phyloP scores from a whole-genome alignment of 371 early-diverging fungal species.

The Rhizopus microsporus region DNA sequence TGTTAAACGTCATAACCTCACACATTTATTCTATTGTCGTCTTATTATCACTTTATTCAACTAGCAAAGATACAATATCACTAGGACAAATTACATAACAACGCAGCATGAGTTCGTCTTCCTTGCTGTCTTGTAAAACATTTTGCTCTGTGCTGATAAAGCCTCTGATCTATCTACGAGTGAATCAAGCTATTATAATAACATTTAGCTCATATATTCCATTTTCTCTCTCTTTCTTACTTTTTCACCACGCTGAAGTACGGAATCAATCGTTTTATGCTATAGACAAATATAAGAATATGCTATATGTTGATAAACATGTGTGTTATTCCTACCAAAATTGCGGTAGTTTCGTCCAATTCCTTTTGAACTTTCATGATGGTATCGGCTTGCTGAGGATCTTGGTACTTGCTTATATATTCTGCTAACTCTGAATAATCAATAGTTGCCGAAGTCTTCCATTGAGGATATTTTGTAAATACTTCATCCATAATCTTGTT shows the following conservation, averaged over 20 bases:
- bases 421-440: constrained; percentile 75
- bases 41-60: too few relatives aligned
- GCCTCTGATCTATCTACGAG: constrained; percentile 91
- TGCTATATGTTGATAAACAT: background rate
- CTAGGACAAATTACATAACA: constrained; percentile 40
- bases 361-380: constrained; percentile 97
- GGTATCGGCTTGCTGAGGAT: constrained; percentile 92
- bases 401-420: constrained; percentile 83
- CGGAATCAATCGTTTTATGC: constrained; percentile 97
- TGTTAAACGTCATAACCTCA: too few relatives aligned
- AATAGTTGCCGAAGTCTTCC: constrained; percentile 50
- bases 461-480: constrained; percentile 65
- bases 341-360: constrained; percentile 96
- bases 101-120: constrained; percentile 95
- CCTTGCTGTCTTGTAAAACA: constrained; percentile 98
- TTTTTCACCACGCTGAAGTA: constrained; percentile 96
- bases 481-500: constrained; percentile 91
- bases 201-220: background rate
- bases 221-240: constrained; percentile 17
- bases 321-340: constrained; percentile 62
- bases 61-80: too few relatives aligned
- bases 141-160: constrained; percentile 90
- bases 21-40: too few relatives aligned
- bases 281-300: constrained; percentile 19
- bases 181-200: constrained; percentile 69